Percentiles rank a stretch among this genome's conserved stretches.
phyloP scores from a whole-genome alignment of 2,329 filamentous ascomycete species.

The Aspergillus floridensis region DNA sequence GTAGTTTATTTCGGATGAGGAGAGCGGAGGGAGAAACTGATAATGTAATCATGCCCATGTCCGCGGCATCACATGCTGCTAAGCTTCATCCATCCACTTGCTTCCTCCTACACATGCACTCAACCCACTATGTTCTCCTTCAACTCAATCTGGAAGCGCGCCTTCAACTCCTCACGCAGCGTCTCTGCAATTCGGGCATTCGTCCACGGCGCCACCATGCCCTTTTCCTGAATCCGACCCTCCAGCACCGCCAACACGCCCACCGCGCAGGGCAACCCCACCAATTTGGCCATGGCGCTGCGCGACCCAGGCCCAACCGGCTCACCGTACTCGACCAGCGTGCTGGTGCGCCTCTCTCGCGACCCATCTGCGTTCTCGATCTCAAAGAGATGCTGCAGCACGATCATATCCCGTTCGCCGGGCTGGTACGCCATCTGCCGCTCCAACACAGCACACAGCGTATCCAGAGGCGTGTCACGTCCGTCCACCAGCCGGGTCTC shows the following conservation, averaged over 20 bases:
- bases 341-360: background rate
- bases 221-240: background rate
- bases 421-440: constrained; percentile 3
- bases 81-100: background rate
- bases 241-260: constrained; percentile 1
- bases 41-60: background rate
- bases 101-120: background rate
- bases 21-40: no score
- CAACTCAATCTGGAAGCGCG: background rate
- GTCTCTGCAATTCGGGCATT: background rate
- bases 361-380: background rate
- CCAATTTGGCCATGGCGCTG: constrained; percentile 1
- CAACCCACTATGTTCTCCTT: background rate
- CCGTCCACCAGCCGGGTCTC: background rate
- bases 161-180: background rate
- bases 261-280: constrained; percentile 2
- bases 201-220: constrained; percentile 1
- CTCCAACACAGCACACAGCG: constrained; percentile 2
- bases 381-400: constrained; percentile 2
- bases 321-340: background rate
- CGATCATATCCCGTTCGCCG: constrained; percentile 7
- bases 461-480: constrained; percentile 1
- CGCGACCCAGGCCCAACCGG: background rate
- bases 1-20: no score
- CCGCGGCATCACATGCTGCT: background rate